phyloP scores from a whole-genome alignment of 805 yeast genomes.

The Saturnispora sanitii region DNA sequence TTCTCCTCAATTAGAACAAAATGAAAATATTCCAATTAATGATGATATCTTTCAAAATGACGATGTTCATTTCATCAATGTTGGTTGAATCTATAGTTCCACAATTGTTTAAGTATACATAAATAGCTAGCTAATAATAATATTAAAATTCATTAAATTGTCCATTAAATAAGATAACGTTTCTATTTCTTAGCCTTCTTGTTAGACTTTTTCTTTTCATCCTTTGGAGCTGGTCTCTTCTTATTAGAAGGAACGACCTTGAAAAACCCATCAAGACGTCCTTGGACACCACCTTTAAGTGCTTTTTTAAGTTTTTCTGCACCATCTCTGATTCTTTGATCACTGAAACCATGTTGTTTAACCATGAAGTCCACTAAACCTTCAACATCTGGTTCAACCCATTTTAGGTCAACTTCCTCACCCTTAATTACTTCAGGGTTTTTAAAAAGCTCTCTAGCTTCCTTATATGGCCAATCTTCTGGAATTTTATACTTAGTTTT shows the following conservation, averaged over 20 bases:
- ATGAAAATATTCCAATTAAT: background rate
- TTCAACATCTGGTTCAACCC: conserved; percentile 83
- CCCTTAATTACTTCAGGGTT: conserved; percentile 71
- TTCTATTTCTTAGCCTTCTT: conserved; percentile 11
- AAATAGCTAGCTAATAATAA: too few relatives aligned
- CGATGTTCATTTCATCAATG: too few relatives aligned
- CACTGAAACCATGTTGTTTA: conserved; percentile 81
- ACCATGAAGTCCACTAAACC: conserved; percentile 79
- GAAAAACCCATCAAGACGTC: conserved; percentile 87
- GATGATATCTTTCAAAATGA: too few relatives aligned
- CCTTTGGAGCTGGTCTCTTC: conserved; percentile 25
- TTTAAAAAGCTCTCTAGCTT: conserved; percentile 75
- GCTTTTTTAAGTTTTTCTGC: conserved; percentile 79
- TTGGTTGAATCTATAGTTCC: too few relatives aligned
- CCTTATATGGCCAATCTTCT: conserved; percentile 88
- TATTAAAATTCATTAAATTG: background rate
- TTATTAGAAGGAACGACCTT: conserved; percentile 42
- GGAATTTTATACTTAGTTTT: conserved; percentile 73
- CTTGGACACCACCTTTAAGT: conserved; percentile 77
- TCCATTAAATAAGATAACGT: background rate
- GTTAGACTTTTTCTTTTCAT: conserved; percentile 18
- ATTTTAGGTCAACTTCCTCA: conserved; percentile 57
- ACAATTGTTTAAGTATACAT: too few relatives aligned
- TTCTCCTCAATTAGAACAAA: background rate
- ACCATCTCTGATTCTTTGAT: conserved; percentile 83